These are phyloP conservation scores for Erysimum cheiranthoides DNA, from an alignment of 345 rosid genomes.

Conservation along the genomic window DNA sequence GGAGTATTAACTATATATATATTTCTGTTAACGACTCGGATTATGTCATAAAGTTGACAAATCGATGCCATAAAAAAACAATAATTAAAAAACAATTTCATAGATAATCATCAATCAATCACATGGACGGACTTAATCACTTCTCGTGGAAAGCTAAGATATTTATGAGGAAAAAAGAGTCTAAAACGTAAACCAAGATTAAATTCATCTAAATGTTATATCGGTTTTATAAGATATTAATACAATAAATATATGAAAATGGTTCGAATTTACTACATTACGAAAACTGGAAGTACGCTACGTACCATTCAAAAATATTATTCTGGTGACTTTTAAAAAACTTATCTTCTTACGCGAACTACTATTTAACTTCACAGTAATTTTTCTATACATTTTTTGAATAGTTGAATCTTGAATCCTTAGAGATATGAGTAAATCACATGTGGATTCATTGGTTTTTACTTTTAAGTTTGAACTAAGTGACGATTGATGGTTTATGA, in stretches of 20 bases:
- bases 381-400: too few species aligned
- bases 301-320: neutral
- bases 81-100: neutral
- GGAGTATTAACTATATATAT: too few species aligned
- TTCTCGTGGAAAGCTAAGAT: conserved; percentile 13
- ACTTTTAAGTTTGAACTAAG: too few species aligned
- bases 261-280: neutral
- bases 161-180: neutral
- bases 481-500: too few species aligned
- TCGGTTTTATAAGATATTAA: neutral
- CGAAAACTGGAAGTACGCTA: neutral
- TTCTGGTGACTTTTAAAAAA: neutral
- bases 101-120: conserved; percentile 22
- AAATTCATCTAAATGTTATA: neutral
- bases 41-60: neutral
- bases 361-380: too few species aligned
- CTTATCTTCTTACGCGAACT: too few species aligned
- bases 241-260: neutral
- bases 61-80: neutral
- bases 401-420: neutral
- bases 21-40: neutral
- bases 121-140: conserved; percentile 21
- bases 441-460: neutral
- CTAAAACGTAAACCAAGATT: conserved; percentile 1
- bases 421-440: too few species aligned